These are phyloP conservation scores for Neurospora sp. DNA, from an alignment of 495 filamentous ascomycete species.

Conservation along the genomic window DNA sequence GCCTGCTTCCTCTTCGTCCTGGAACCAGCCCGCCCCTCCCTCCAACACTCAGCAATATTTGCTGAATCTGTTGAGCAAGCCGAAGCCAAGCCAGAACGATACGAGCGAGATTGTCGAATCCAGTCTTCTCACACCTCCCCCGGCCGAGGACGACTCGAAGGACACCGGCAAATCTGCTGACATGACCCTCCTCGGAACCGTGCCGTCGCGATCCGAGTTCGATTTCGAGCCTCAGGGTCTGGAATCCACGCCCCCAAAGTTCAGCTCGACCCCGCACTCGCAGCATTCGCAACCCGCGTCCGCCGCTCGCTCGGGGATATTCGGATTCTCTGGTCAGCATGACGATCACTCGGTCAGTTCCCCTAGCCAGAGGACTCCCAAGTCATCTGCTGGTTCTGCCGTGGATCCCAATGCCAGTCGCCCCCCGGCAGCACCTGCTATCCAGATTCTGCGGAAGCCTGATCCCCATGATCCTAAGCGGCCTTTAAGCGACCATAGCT, in stretches of 20 bases:
- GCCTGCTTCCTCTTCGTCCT: slow-evolving; percentile 14
- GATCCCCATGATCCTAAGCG: slow-evolving; percentile 27
- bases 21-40: slow-evolving; percentile 34
- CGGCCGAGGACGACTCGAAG: slow-evolving; percentile 18
- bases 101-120: slow-evolving; percentile 30
- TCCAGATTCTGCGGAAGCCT: slow-evolving; percentile 32
- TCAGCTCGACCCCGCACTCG: slow-evolving; percentile 29
- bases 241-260: slow-evolving; percentile 26
- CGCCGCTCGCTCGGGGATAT: slow-evolving; percentile 12
- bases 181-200: slow-evolving; percentile 15
- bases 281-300: slow-evolving; percentile 28
- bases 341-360: slow-evolving; percentile 23
- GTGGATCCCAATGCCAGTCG: slow-evolving; percentile 9
- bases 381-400: slow-evolving; percentile 20
- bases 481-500: slow-evolving; percentile 27
- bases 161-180: slow-evolving; percentile 14
- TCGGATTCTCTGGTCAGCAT: slow-evolving; percentile 6
- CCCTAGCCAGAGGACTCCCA: slow-evolving; percentile 29
- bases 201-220: slow-evolving; percentile 25
- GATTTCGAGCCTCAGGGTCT: slow-evolving; percentile 24
- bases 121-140: slow-evolving; percentile 29
- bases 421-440: slow-evolving; percentile 14
- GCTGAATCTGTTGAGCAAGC: slow-evolving; percentile 41
- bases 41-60: slow-evolving; percentile 41
- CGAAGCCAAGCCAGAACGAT: slow-evolving; percentile 43